Base-by-base conservation (phyloP, 2,329 filamentous ascomycete genomes). In the Chrysosporium keratinophilum region DNA sequence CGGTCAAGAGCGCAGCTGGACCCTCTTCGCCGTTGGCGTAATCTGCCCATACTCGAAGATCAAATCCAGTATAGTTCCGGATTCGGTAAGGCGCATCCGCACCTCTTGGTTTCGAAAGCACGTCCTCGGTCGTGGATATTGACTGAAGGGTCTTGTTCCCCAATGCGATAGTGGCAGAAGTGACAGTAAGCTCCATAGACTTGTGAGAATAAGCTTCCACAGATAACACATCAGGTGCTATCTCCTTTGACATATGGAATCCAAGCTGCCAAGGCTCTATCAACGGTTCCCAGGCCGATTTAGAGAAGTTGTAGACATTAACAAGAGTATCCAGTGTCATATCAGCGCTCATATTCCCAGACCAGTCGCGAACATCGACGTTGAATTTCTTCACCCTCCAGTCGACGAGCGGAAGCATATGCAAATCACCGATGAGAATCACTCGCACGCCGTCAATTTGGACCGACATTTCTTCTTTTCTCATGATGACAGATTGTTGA, bases 251-350 rank as follows among this genome's bases (percentile, higher is more conserved):
- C 67, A 97, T 81, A 58, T 94, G 88, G 60, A 98, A 82, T 1
- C 89, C 89, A n/a, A 97, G 77, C 60, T 91, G 83, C 93, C 93
- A 98, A 6, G 94, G 94, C 67, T 98, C 93, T 23, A 98, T 82
- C 34, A 98, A 73, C 2, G 93, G 93, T 68, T 98, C 93, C 93
- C 93, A 98, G 2, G 89, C 88, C 0, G 93, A 98, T 68, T 98
- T 98, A 12, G 93, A 93, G 71, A 98, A 98, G 70, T 98, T 98
- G 76, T 95, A 98, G 23, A 98, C 85, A 63, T 97, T 98, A 62
- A 94, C 81, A 69, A 95, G 95, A 59, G 91, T 88, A 58, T 96
- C 88, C 46, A 98, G 83, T n/a, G 82, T 85, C 0, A 88, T 87
- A 65, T 96, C 88, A 0, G 88, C 91, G 63, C 84, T 89, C 68